Conservation (phyloP, 176 grass and related monocot species). For the Juncus inflexus region DNA sequence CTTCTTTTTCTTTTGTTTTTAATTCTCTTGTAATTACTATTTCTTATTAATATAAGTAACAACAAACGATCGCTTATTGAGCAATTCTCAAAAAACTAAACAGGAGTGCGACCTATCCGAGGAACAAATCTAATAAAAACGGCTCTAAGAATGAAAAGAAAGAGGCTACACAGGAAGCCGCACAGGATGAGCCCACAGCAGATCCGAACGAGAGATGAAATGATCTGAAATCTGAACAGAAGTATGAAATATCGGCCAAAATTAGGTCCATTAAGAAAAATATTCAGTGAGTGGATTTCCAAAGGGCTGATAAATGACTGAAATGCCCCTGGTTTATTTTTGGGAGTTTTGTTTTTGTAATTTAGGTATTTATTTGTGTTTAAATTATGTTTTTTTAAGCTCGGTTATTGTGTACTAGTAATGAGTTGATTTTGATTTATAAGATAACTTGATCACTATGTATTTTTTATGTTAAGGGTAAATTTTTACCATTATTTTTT, state of each 20-base stretch:
- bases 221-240: constrained; percentile 4
- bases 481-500: too few species aligned
- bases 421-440: too few species aligned
- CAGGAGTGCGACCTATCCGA: constrained; percentile 16
- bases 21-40: too few species aligned
- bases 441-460: too few species aligned
- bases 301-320: not conserved
- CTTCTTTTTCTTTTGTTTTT: too few species aligned
- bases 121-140: constrained; percentile 14
- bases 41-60: too few species aligned
- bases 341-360: constrained; percentile 9
- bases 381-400: not conserved
- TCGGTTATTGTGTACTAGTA: too few species aligned
- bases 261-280: constrained; percentile 27
- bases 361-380: constrained; percentile 15
- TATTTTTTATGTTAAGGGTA: too few species aligned
- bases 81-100: too few species aligned
- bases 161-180: not conserved
- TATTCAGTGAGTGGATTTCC: not conserved
- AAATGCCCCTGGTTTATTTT: constrained; percentile 1
- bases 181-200: not conserved
- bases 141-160: constrained; percentile 6
- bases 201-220: not conserved
- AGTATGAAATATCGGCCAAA: constrained; percentile 7
- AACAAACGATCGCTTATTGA: too few species aligned